Evolutionary conservation across 2,329 filamentous ascomycete genomes (phyloP), one percentile per base, ranked within the genome.

Genomic region (Lizonia empirigonia): DNA sequence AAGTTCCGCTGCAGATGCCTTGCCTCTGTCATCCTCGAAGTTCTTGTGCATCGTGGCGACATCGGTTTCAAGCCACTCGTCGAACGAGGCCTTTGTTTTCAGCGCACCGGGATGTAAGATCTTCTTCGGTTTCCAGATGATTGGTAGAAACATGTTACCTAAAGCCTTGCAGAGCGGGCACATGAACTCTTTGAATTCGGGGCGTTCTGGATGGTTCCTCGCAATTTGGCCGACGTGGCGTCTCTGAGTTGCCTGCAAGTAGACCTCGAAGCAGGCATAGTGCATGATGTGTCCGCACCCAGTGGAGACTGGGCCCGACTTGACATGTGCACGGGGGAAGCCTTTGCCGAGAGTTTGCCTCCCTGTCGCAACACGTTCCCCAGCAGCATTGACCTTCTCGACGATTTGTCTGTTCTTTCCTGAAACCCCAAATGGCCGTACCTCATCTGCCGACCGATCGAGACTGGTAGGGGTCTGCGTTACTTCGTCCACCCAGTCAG

Each of bases 251-350:
- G 93, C 91, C 36, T 89, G 85, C 59, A 90, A 88, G 68, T 97
- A 99, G 32, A 89, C 84, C 65, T 97, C 91, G 69, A 99, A 99
- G 75, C 94, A 99, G 61, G 84, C 86, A 71, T 90, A 97, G 72
- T 99, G 94, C 94, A 99, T 99, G 67, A 99, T 95, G 72, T 99
- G 94, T 2, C 94, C 94, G 73, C 94, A 99, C 8, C 93, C 91
- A 27, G 89, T 90, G 9, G 92, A 90, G 1, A 97, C 88, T 0
- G 93, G 89, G 0, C 92, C 94, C 15, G 83, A 79, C 22, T 82
- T 80, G 26, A 85, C 85, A 32, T 85, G 80, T 8, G 82, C 78
- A 6, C 85, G 80, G 2, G 90, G 88, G 67, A 96, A 99, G 0
- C 94, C 94, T 73, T 92, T 95, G 24, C 93, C 92, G 38, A 99